Conservation (phyloP, 306 rosid genomes). For the Crataegus laevigata region DNA sequence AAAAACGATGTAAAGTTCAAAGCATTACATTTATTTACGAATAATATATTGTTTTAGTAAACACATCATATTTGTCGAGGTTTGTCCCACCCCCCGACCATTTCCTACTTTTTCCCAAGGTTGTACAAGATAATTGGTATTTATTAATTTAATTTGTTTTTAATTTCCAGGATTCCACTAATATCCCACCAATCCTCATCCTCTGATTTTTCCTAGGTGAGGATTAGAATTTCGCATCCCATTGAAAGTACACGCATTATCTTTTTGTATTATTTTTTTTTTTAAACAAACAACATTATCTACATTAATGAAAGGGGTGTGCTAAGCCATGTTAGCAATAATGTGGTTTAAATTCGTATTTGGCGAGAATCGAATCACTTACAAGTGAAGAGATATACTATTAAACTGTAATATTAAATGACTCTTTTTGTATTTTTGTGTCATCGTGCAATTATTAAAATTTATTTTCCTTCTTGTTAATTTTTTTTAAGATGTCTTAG, state of each 20-base stretch:
- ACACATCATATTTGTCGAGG: background rate
- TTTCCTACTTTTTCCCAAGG: background rate
- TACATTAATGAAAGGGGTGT: too few species aligned
- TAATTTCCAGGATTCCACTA: background rate
- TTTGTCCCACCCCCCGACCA: background rate
- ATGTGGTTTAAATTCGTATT: too few species aligned
- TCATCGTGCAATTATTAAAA: too few species aligned
- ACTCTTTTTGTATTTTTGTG: background rate
- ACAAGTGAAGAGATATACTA: too few species aligned
- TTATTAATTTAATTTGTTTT: too few species aligned
- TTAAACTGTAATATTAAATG: too few species aligned
- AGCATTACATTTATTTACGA: too few species aligned
- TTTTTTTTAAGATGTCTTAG: background rate
- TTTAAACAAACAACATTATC: too few species aligned
- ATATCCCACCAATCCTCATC: background rate
- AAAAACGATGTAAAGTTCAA: background rate
- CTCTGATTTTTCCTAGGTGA: background rate
- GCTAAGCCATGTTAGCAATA: too few species aligned
- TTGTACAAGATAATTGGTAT: background rate
- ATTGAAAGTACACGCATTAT: background rate
- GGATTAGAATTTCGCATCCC: background rate
- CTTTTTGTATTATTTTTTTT: background rate
- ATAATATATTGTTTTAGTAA: too few species aligned
- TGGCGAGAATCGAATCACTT: too few species aligned
- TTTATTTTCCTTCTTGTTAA: too few species aligned